phyloP scores from a whole-genome alignment of 345 rosid species.

The Gossypium turneri region DNA sequence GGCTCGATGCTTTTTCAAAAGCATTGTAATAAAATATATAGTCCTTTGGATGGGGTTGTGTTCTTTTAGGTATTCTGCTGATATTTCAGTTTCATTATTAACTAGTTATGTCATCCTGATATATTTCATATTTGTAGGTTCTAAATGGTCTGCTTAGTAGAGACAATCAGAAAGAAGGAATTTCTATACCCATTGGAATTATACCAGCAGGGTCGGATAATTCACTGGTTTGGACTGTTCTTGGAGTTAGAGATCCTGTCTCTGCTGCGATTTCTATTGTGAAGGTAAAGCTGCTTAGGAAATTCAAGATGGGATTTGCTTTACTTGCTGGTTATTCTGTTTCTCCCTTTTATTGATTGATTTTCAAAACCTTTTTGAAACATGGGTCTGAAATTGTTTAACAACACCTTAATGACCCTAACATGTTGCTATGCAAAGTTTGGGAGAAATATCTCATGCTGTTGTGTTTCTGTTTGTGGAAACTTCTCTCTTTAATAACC shows the following conservation, averaged over 20 bases:
- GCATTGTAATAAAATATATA: neutral
- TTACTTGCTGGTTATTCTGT: neutral
- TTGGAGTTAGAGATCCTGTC: slow-evolving; percentile 93
- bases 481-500: neutral
- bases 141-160: slow-evolving; percentile 85
- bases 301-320: neutral
- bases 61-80: neutral
- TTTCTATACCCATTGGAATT: slow-evolving; percentile 97
- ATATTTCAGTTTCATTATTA: neutral
- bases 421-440: neutral
- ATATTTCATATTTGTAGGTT: slow-evolving; percentile 52
- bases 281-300: slow-evolving; percentile 47
- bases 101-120: slow-evolving; percentile 13
- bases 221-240: slow-evolving; percentile 96
- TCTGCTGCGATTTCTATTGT: slow-evolving; percentile 95
- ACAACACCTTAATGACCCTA: neutral
- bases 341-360: neutral
- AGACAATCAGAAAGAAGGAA: slow-evolving; percentile 93
- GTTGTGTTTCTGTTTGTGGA: neutral
- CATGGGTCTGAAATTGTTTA: slow-evolving; percentile 1
- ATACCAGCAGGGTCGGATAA: slow-evolving; percentile 99
- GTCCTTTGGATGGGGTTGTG: neutral
- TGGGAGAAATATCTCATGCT: neutral
- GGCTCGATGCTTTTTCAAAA: neutral
- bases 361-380: neutral